Evolutionary conservation across 78 protist genomes (phyloP).

Genomic region (Trichosphaerium sp.): DNA sequence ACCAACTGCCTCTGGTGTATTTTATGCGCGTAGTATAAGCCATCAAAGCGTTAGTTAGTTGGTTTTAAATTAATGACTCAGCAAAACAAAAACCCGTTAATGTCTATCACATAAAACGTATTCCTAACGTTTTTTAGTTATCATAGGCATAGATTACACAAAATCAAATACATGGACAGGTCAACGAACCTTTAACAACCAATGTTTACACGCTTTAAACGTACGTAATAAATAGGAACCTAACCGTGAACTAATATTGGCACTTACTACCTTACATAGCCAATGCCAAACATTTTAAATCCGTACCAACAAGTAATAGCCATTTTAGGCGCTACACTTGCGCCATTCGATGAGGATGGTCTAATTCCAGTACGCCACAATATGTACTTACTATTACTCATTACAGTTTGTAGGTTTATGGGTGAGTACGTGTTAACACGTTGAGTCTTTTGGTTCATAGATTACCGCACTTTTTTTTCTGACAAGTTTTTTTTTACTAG

Average conservation of each 20-base stretch:
- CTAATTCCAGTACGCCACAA: constrained; percentile 25
- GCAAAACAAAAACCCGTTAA: no score
- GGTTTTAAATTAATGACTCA: no score
- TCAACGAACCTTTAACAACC: neutral
- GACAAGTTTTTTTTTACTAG: neutral
- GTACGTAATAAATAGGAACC: constrained; percentile 21
- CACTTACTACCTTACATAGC: neutral
- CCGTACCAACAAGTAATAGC: constrained; percentile 8
- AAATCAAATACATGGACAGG: constrained; percentile 14
- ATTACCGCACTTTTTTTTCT: neutral
- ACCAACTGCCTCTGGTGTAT: constrained; percentile 33
- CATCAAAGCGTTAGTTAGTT: no score
- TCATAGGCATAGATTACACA: no score
- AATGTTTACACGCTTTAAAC: constrained; percentile 10
- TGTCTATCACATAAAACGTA: no score
- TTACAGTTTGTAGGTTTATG: no score
- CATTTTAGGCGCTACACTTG: constrained; percentile 2
- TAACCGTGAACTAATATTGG: constrained; percentile 2
- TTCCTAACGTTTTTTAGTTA: no score
- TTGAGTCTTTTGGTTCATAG: no score
- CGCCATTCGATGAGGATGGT: constrained; percentile 23
- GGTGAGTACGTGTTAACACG: no score
- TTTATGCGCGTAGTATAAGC: no score
- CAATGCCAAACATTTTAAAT: neutral
- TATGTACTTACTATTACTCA: no score